Base-by-base conservation (phyloP, 352 stramenopile genomes). In the Globisporangium perplexum region DNA sequence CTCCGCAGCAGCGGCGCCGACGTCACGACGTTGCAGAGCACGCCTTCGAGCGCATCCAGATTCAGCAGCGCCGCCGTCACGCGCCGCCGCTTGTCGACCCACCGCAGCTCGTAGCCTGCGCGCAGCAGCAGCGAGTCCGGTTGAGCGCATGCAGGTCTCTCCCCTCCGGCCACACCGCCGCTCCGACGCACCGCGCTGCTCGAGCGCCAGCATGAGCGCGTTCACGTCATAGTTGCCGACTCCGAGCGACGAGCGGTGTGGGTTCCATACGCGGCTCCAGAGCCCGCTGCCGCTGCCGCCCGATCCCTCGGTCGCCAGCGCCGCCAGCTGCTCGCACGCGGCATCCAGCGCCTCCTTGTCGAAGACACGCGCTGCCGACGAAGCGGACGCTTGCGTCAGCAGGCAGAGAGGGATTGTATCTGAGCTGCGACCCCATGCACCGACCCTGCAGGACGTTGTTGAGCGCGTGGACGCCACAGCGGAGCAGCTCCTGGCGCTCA, bases 201-300 rank as follows among this genome's bases (percentile, higher is more conserved):
- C 66, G 23, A 93, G 52, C 39, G 72, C 76, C 39, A 78, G 49
- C 41, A 74, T 88, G 38, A 93, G 66, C 45, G 72, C 78, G 47
- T 93, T 90, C 30, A 93, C 71, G 47, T 90, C 78, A 55, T 91
- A 93, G 57, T 93, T 93, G 2, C 83, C 83, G 12, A 90, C 64
- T 3, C 74, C 76, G 10, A 93, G 61, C 18, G 78, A 67, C 35
- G 78, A 65, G 54, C 66, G 68, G 50, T 91, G 77, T n/a, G 77
- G 75, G 36, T 88, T 82, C 70, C 74, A 90, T 22, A 66, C 60
- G 58, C 71, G 76, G 11, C 57, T 61, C 43, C 38, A 55, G n/a
- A 72, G 43, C 6, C 49, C 28, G 22, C 47, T 14, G 26, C 20
- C 35, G 12, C 59, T 49, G 14, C 47, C 30, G 33, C 38, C 18